Evolutionary conservation across 1,139 yeast species (phyloP), one percentile per base, ranked within the genome.

Genomic region (Hansenula sp.): DNA sequence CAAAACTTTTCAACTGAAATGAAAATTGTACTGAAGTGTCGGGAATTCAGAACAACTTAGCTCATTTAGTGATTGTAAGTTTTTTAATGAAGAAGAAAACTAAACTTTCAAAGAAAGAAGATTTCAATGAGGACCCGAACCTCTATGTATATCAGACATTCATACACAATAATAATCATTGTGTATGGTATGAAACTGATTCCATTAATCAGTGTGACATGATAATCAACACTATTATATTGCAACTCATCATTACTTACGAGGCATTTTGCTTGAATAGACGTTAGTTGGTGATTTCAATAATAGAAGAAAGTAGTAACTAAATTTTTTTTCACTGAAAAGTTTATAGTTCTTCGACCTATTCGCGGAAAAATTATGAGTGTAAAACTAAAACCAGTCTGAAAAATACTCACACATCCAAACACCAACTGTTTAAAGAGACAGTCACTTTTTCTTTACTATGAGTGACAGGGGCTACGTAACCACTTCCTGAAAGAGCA

Each of bases 1-100:
- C 19, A 17, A 42, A 31, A 36, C 29, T 31, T 21, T 37, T 33
- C 35, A 33, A 37, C 35, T 52, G 57, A 42, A 40, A 36, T 41
- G 40, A 34, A 37, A 33, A 31, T 38, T 67, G 76, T 68, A 68
- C 83, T 79, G 83, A 82, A 83, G 92, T 82, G 92, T 83, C 92
- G 88, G 90, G 90, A 68, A 57, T 82, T 80, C 83, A 81, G 82
- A 66, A 73, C 80, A 62, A 68, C 55, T 59, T 56, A 48, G 50
- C 47, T 47, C 44, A 47, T 45, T 57, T 56, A 64, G 67, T 60
- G 59, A 33, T 29, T 29, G 22, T 13, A 28, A 16, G 34, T 28
- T 27, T 35, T 18, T 29, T 14, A 22, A 20, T 22, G 34, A 21
- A 32, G 28, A 48, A 52, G 30, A 41, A 41, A 36, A 41, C 40